Conservation (phyloP, 139 green algal species). For the Chlamydomonas asymmetrica region DNA sequence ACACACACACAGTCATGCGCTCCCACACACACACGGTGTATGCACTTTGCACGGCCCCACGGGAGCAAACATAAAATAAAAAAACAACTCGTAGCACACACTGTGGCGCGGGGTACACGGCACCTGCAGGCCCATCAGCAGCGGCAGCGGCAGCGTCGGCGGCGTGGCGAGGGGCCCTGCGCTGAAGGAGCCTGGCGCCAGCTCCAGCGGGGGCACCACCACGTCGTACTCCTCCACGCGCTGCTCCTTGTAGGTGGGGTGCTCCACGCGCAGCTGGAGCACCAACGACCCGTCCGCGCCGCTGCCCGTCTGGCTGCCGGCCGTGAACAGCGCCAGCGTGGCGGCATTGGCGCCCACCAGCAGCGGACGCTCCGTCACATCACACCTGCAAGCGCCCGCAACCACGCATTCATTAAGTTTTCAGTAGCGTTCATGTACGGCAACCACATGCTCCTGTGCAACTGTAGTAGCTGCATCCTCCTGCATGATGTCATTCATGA, state of each 20-base stretch:
- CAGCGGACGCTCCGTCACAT: slow-evolving; percentile 23
- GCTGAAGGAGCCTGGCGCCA: neutral
- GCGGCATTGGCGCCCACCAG: slow-evolving; percentile 6
- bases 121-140: slow-evolving; percentile 14
- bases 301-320: slow-evolving; percentile 10
- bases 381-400: neutral
- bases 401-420: neutral
- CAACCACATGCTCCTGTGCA: too few species aligned
- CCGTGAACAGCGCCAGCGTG: neutral
- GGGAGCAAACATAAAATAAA: too few species aligned
- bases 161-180: slow-evolving; percentile 7
- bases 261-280: slow-evolving; percentile 19
- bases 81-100: too few species aligned
- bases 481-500: too few species aligned
- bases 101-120: too few species aligned
- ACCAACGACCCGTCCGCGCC: slow-evolving; percentile 16
- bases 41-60: too few species aligned
- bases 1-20: too few species aligned
- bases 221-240: neutral
- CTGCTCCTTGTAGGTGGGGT: neutral
- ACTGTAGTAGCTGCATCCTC: too few species aligned
- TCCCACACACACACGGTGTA: too few species aligned
- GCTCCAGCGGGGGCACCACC: slow-evolving; percentile 9
- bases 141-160: slow-evolving; percentile 18
- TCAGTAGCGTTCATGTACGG: neutral